These are phyloP conservation scores for Cordyceps tenuipes DNA, from an alignment of 2,329 filamentous ascomycete genomes.

Conservation along the genomic window DNA sequence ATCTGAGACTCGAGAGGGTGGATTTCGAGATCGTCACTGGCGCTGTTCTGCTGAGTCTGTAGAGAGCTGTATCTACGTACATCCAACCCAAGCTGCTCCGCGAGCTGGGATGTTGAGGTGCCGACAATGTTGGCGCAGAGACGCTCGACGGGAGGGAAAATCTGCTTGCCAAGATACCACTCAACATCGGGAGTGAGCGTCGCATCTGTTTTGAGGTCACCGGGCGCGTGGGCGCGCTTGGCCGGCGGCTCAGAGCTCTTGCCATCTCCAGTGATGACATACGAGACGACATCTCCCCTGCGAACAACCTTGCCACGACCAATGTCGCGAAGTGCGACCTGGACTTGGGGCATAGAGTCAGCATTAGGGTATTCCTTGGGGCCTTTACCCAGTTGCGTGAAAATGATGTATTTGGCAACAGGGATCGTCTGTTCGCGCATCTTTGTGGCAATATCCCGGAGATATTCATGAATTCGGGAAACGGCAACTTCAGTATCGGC, in stretches of 20 bases:
- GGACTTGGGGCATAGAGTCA: conserved; percentile 92
- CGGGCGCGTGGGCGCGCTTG: conserved; percentile 80
- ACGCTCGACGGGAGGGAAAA: conserved; percentile 94
- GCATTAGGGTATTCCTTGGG: conserved; percentile 91
- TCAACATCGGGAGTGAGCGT: conserved; percentile 83
- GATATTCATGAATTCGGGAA: conserved; percentile 84
- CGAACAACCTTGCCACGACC: conserved; percentile 80
- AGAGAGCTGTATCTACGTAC: conserved; percentile 66
- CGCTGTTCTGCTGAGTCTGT: conserved; percentile 38
- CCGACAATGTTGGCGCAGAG: conserved; percentile 92
- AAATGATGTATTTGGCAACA: conserved; percentile 88
- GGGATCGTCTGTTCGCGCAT: conserved; percentile 77
- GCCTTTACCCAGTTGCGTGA: conserved; percentile 90
- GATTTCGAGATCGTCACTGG: conserved; percentile 59
- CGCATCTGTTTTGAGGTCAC: conserved; percentile 71
- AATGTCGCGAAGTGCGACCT: conserved; percentile 84
- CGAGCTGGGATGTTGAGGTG: conserved; percentile 81
- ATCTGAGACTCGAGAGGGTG: conserved; percentile 91
- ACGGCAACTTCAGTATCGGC: conserved; percentile 85
- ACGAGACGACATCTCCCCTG: conserved; percentile 92
- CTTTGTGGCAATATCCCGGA: conserved; percentile 72
- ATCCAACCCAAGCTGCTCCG: conserved; percentile 89
- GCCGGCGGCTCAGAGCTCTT: conserved; percentile 61
- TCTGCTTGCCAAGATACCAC: conserved; percentile 97
- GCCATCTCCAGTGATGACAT: conserved; percentile 77